phyloP scores from a whole-genome alignment of 106 monocot genomes.

The Agapanthus africanus region DNA sequence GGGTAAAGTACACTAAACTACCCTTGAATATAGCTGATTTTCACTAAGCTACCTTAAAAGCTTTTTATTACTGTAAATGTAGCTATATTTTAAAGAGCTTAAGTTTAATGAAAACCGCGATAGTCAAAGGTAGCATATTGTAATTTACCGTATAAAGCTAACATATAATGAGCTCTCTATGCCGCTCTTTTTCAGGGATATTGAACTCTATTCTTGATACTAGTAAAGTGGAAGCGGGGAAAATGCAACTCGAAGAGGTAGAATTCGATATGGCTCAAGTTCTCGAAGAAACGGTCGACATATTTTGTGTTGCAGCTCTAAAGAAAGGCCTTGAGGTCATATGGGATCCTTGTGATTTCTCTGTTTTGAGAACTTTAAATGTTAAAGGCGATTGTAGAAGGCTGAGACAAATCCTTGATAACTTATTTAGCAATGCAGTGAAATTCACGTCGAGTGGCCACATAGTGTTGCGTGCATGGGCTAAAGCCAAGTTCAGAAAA shows the following conservation, averaged over 20 bases:
- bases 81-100: no score
- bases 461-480: conserved; percentile 64
- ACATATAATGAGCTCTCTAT: not conserved
- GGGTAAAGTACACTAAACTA: no score
- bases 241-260: conserved; percentile 68
- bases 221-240: conserved; percentile 88
- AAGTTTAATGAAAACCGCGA: no score
- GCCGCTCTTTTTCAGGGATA: conserved; percentile 46
- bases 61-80: no score
- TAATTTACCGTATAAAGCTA: not conserved
- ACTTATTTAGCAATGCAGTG: conserved; percentile 77
- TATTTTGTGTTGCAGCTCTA: conserved; percentile 55
- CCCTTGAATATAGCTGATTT: no score
- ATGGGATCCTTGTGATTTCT: conserved; percentile 96
- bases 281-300: conserved; percentile 69
- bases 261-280: conserved; percentile 72
- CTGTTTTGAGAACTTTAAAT: conserved; percentile 31
- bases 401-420: conserved; percentile 74
- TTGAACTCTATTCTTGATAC: conserved; percentile 82
- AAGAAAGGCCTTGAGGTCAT: conserved; percentile 74
- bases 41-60: no score
- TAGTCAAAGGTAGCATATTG: no score
- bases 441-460: conserved; percentile 78
- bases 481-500: conserved; percentile 18
- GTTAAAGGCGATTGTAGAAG: conserved; percentile 65